Base-by-base conservation (phyloP, 306 rosid species). In the Citrullus mucosospermus region DNA sequence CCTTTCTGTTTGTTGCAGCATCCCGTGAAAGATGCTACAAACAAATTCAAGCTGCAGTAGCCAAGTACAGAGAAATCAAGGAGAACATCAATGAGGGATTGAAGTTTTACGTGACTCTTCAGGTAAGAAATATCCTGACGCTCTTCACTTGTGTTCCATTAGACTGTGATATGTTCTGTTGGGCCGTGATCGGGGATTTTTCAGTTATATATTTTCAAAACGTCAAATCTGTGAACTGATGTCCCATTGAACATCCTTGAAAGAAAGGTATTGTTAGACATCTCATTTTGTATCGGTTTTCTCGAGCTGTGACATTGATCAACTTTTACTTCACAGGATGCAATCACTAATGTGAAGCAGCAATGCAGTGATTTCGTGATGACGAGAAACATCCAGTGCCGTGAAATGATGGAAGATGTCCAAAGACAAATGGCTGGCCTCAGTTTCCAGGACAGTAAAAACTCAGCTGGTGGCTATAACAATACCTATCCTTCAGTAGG, bases 361-460 rank as follows among this genome's bases (percentile, higher is more conserved):
- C 99, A 95, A 83, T 88, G 99, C 87, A 91, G 87, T 71, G 99
- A 95, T 87, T 95, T 92, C 70, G 87, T 88, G 65, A 95, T 95
- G 99, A 95, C 99, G 16, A 88, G 99, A 87, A 95, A 91, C 88
- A 92, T 92, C 83, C 99, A 95, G 80, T 89, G 97, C 87, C 86
- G 93, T 41, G 99, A 95, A 85, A 95, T 92, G 97, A 92, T 91
- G 58, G 97, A 95, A 77, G 99, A 95, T 82, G 96, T 95, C 74
- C 99, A 92, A 85, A 88, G 97, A 80, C 92, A 92, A 82, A 86
- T 92, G 78, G 89, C 97, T 1, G 97, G 97, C 83, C 89, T 95
- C 78, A 88, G 81, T 87, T 92, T 95, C 87, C 98, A 92, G 87
- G 98, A 92, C 81, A 71, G 55, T 65, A 90, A 87, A 87, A 86